These are phyloP conservation scores for Pestalotiopsis sp. DNA, from an alignment of 2,329 filamentous ascomycete species.

Conservation along the genomic window DNA sequence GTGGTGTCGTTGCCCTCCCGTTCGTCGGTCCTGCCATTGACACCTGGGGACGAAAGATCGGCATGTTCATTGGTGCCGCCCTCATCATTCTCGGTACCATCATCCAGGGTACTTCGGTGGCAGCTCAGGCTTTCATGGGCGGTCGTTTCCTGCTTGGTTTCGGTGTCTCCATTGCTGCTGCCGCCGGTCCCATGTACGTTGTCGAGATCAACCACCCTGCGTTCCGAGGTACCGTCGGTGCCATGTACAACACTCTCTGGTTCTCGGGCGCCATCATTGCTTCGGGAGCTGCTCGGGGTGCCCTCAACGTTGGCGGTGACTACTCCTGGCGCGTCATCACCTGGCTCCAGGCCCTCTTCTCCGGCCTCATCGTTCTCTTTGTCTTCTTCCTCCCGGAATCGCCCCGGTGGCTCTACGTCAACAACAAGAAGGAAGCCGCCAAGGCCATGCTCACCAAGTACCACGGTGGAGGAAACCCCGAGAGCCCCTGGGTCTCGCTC, in stretches of 20 bases:
- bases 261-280: constrained; percentile 53
- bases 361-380: constrained; percentile 37
- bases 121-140: constrained; percentile 47
- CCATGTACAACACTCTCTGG: constrained; percentile 48
- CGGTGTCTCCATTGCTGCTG: constrained; percentile 48
- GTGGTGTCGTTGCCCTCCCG: constrained; percentile 46
- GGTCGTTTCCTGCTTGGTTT: constrained; percentile 67
- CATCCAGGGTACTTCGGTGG: constrained; percentile 44
- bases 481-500: constrained; percentile 48
- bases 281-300: constrained; percentile 49
- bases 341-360: constrained; percentile 47
- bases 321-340: constrained; percentile 44
- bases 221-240: constrained; percentile 44
- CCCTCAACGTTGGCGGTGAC: constrained; percentile 38
- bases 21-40: constrained; percentile 50
- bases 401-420: constrained; percentile 43
- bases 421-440: constrained; percentile 39
- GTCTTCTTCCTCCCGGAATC: constrained; percentile 43
- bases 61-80: constrained; percentile 48
- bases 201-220: constrained; percentile 50
- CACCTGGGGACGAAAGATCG: constrained; percentile 47
- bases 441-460: constrained; percentile 40
- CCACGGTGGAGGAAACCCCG: constrained; percentile 46
- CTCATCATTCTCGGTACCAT: constrained; percentile 48
- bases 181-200: constrained; percentile 50